Evolutionary conservation across 2,329 filamentous ascomycete genomes (phyloP).

Genomic region (Lasiodiplodia gonubiensis): DNA sequence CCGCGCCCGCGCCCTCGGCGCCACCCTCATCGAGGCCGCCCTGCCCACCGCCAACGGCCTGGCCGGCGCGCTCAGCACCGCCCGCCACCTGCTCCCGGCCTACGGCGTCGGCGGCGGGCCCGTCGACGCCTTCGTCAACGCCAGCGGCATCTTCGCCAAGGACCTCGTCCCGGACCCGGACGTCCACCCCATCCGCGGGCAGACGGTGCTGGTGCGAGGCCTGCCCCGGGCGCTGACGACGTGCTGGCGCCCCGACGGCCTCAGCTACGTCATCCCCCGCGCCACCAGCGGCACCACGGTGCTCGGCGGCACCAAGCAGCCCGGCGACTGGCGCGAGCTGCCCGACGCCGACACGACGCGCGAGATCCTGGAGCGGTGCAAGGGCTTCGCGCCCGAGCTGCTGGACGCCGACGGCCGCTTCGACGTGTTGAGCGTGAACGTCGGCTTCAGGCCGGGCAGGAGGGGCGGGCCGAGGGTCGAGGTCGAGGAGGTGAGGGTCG

Average conservation of each 20-base stretch:
- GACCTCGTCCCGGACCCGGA: slow-evolving; percentile 43
- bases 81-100: slow-evolving; percentile 13
- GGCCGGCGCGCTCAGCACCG: slow-evolving; percentile 34
- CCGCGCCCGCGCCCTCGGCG: slow-evolving; percentile 37
- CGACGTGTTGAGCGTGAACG: slow-evolving; percentile 51
- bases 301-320: slow-evolving; percentile 54
- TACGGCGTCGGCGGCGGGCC: neutral
- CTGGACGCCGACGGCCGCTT: slow-evolving; percentile 42
- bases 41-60: slow-evolving; percentile 40
- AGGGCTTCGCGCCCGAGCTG: slow-evolving; percentile 44
- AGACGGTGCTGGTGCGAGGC: slow-evolving; percentile 54
- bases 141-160: slow-evolving; percentile 49
- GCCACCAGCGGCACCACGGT: slow-evolving; percentile 49
- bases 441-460: slow-evolving; percentile 53
- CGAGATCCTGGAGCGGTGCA: slow-evolving; percentile 46
- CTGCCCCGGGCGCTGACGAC: slow-evolving; percentile 40
- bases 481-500: slow-evolving; percentile 39
- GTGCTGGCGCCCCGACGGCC: slow-evolving; percentile 35
- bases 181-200: slow-evolving; percentile 52
- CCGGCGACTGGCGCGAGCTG: slow-evolving; percentile 41
- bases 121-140: slow-evolving; percentile 48
- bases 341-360: slow-evolving; percentile 42
- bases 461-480: slow-evolving; percentile 52
- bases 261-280: slow-evolving; percentile 51
- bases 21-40: slow-evolving; percentile 36